Evolutionary conservation across 768 basidiomycete genomes (phyloP).

Genomic region (Phylloporus sp.): DNA sequence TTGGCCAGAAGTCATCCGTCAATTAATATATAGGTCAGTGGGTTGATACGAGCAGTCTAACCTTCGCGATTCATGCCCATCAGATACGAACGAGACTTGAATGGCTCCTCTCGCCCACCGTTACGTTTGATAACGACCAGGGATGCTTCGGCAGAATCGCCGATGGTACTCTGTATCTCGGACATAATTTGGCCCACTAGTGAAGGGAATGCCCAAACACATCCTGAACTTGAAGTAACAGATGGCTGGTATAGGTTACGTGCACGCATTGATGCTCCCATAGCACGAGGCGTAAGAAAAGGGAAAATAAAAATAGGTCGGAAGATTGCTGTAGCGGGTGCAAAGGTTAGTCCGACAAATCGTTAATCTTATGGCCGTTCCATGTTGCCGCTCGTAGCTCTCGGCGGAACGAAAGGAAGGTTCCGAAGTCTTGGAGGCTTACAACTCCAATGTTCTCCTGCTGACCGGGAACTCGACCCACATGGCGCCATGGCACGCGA

Average conservation of each 20-base stretch:
- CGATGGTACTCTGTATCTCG: constrained; percentile 85
- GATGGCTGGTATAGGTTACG: constrained; percentile 95
- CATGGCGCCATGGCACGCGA: constrained; percentile 83
- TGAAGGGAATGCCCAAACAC: constrained; percentile 38
- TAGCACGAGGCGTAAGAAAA: constrained; percentile 64
- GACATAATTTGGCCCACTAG: constrained; percentile 55
- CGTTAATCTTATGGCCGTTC: not conserved
- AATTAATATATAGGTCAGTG: constrained; percentile 79
- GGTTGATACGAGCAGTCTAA: not conserved
- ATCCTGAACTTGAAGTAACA: constrained; percentile 80
- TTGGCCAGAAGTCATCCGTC: constrained; percentile 76
- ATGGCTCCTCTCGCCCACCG: constrained; percentile 72
- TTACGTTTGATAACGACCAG: constrained; percentile 78
- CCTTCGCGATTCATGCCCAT: constrained; percentile 1
- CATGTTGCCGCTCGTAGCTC: constrained; percentile 42
- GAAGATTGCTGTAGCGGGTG: constrained; percentile 79
- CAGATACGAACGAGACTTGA: constrained; percentile 88
- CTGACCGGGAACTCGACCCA: constrained; percentile 84
- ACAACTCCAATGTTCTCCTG: constrained; percentile 58
- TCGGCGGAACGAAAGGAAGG: constrained; percentile 71
- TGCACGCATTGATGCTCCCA: constrained; percentile 68
- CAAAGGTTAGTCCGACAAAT: constrained; percentile 54
- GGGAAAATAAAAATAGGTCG: constrained; percentile 71
- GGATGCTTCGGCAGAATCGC: constrained; percentile 73
- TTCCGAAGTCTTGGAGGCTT: constrained; percentile 78